phyloP scores from a whole-genome alignment of 192 early-diverging fungal genomes.

The Cladochytrium replicatum region DNA sequence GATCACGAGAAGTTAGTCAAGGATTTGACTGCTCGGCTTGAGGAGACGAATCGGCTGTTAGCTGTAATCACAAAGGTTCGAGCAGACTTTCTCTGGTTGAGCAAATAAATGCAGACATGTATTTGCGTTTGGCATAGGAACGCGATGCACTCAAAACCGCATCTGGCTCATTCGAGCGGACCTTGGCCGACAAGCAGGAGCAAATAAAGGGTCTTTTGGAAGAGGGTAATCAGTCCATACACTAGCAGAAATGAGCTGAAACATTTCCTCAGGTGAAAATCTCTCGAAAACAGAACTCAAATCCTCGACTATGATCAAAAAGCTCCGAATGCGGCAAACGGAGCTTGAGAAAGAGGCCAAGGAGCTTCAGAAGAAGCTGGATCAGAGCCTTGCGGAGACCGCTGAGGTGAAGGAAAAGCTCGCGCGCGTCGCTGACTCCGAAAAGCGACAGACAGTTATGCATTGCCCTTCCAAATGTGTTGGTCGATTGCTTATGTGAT shows the following conservation, averaged over 20 bases:
- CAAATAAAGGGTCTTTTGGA: constrained; percentile 18
- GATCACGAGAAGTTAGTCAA: constrained; percentile 6
- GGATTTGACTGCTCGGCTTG: constrained; percentile 15
- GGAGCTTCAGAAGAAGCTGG: constrained; percentile 19
- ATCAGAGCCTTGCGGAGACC: constrained; percentile 6
- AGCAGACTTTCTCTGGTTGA: too few species aligned
- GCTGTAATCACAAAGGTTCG: constrained; percentile 9
- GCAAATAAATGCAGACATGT: too few species aligned
- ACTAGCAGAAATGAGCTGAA: too few species aligned
- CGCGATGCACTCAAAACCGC: not conserved
- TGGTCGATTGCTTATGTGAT: too few species aligned
- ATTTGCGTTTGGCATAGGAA: not conserved
- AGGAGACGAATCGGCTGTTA: constrained; percentile 5
- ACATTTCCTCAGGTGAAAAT: constrained; percentile 62
- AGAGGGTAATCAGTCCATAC: constrained; percentile 29
- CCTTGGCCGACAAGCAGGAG: constrained; percentile 27
- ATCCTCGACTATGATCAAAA: constrained; percentile 57
- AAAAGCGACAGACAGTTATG: constrained; percentile 17
- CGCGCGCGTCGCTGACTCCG: constrained; percentile 10
- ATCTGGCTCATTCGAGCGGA: not conserved
- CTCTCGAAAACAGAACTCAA: constrained; percentile 69
- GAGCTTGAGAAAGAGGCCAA: constrained; percentile 48
- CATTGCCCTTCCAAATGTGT: too few species aligned
- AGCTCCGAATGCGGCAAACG: constrained; percentile 53
- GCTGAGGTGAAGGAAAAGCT: constrained; percentile 19